phyloP scores from a whole-genome alignment of 345 rosid genomes.

The Turnera subulata region DNA sequence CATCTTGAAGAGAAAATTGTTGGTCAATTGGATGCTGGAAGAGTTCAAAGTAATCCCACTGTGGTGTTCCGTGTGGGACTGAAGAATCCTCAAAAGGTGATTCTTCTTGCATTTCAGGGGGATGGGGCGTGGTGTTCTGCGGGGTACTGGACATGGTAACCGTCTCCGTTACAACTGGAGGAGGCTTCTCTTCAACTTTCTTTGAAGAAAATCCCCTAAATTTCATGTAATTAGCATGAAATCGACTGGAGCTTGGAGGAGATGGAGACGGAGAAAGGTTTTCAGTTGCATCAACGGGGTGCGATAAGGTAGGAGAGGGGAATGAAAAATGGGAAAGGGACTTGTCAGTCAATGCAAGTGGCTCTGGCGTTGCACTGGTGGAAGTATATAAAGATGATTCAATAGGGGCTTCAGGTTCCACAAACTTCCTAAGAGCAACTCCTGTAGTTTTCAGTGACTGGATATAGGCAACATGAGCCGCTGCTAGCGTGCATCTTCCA shows the following conservation, averaged over 20 bases:
- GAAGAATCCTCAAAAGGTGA: constrained; percentile 48
- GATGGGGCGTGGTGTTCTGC: constrained; percentile 34
- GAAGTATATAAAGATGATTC: constrained; percentile 82
- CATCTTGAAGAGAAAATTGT: constrained; percentile 55
- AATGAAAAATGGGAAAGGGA: constrained; percentile 53
- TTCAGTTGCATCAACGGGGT: constrained; percentile 40
- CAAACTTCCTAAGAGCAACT: constrained; percentile 64
- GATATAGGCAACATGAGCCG: constrained; percentile 67
- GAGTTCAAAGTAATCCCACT: constrained; percentile 87
- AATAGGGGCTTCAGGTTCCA: constrained; percentile 69
- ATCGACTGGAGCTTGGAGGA: constrained; percentile 45
- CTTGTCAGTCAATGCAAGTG: constrained; percentile 53
- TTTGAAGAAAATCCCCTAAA: constrained; percentile 54
- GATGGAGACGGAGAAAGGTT: constrained; percentile 58
- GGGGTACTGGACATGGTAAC: constrained; percentile 54
- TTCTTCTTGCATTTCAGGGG: constrained; percentile 41
- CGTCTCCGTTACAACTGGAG: constrained; percentile 39
- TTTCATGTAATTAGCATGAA: constrained; percentile 64
- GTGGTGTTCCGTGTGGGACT: constrained; percentile 48
- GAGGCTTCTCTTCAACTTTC: constrained; percentile 72
- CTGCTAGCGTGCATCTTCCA: constrained; percentile 83
- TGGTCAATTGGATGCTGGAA: constrained; percentile 59
- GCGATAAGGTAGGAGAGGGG: constrained; percentile 62
- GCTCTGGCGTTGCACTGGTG: constrained; percentile 73
- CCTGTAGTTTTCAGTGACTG: constrained; percentile 71